These are phyloP conservation scores for Apiotrichum brassicae DNA, from an alignment of 1,284 basidiomycete species.

Conservation along the genomic window DNA sequence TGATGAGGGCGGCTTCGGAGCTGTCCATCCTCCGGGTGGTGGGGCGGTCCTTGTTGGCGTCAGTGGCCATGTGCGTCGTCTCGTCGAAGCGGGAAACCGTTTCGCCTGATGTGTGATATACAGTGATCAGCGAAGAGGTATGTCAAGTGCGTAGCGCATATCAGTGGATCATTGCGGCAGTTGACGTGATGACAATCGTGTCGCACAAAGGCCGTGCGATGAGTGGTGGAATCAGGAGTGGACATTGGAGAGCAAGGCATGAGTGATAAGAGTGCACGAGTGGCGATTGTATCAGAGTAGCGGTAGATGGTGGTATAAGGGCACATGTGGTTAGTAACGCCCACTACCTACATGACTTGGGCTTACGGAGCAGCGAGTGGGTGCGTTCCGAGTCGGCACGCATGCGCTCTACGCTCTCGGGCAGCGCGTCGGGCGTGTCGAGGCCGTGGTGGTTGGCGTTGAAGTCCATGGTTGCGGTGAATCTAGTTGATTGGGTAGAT, in stretches of 20 bases:
- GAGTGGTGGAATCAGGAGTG: too few relatives aligned
- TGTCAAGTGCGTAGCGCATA: too few relatives aligned
- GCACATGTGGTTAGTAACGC: neutral
- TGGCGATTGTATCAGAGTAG: neutral
- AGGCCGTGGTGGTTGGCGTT: slow-evolving; percentile 13
- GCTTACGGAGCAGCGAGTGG: slow-evolving; percentile 8
- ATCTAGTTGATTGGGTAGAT: neutral
- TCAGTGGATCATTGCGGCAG: too few relatives aligned
- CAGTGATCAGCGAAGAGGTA: too few relatives aligned
- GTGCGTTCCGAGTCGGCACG: neutral
- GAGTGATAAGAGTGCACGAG: neutral
- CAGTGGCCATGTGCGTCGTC: too few relatives aligned
- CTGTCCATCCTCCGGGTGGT: too few relatives aligned
- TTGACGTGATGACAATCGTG: too few relatives aligned
- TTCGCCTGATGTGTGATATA: too few relatives aligned
- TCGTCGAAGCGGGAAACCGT: too few relatives aligned
- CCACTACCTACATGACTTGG: neutral
- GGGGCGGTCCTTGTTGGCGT: too few relatives aligned
- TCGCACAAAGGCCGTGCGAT: too few relatives aligned
- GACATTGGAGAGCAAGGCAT: neutral
- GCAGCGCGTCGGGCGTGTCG: slow-evolving; percentile 15
- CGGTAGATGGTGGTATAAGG: neutral
- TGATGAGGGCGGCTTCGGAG: too few relatives aligned
- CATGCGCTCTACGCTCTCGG: slow-evolving; percentile 1
- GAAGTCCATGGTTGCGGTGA: slow-evolving; percentile 6